phyloP scores from a whole-genome alignment of 2,329 filamentous ascomycete genomes.

The Calonectria pseudoreteaudii region DNA sequence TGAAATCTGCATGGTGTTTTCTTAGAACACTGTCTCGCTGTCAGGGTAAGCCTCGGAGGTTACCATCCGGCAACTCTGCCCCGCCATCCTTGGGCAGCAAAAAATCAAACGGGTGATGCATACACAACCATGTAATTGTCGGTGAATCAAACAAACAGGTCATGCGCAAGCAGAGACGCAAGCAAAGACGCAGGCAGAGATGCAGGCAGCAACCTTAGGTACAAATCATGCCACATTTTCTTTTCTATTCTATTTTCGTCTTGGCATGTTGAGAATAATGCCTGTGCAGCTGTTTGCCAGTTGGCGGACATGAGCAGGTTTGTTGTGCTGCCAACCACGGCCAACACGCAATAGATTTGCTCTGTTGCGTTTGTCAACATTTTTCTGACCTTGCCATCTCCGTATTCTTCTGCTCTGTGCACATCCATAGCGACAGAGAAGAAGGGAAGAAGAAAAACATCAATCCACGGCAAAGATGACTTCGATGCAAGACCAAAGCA shows the following conservation, averaged over 20 bases:
- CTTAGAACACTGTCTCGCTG: neutral
- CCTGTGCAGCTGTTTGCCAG: neutral
- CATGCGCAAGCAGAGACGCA: neutral
- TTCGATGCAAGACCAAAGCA: neutral
- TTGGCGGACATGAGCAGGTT: neutral
- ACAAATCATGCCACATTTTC: neutral
- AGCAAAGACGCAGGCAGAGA: neutral
- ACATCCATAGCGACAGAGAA: neutral
- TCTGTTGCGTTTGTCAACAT: neutral
- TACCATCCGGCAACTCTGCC: neutral
- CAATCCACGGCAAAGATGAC: neutral
- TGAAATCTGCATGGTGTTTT: constrained; percentile 3
- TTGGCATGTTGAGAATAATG: neutral
- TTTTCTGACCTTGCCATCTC: neutral
- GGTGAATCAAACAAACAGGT: neutral
- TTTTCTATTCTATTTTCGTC: neutral
- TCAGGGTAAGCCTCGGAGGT: neutral
- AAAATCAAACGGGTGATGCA: neutral
- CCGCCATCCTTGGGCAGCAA: neutral
- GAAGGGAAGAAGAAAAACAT: neutral
- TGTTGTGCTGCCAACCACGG: neutral
- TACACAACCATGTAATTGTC: neutral
- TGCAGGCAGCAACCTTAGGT: neutral
- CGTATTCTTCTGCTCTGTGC: neutral
- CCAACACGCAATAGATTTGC: neutral